A percentile compares a stretch with the other conserved stretches of the same genome.
Evolutionary conservation across 1,139 yeast genomes (phyloP).

Genomic region (Diutina pseudorugosa): DNA sequence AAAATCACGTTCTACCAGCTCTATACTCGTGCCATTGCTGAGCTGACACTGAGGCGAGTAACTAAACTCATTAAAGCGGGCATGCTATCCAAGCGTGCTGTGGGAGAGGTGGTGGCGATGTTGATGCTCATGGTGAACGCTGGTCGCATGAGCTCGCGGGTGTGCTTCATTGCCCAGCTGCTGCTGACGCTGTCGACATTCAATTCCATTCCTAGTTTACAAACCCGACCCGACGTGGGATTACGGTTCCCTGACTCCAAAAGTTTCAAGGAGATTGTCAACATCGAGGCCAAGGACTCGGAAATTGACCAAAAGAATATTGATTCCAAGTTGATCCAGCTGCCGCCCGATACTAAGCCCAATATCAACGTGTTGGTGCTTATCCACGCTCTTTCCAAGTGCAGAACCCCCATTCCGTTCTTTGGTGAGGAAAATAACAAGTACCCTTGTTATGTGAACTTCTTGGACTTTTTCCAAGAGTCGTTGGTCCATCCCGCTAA

Average conservation of each 20-base stretch:
- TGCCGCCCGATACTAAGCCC: conserved; percentile 6
- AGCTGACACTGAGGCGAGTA: conserved; percentile 32
- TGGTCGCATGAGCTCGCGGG: conserved; percentile 90
- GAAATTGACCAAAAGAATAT: conserved; percentile 6
- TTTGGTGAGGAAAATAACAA: conserved; percentile 11
- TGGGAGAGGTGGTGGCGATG: conserved; percentile 65
- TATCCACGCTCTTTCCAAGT: conserved; percentile 54
- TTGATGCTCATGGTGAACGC: conserved; percentile 80
- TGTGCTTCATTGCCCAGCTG: conserved; percentile 92
- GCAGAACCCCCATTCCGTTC: conserved; percentile 36
- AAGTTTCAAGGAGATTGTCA: conserved; percentile 21
- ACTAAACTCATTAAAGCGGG: conserved; percentile 61
- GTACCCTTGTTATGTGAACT: conserved; percentile 8
- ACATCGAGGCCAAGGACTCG: conserved; percentile 15
- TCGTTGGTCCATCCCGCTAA: conserved; percentile 40
- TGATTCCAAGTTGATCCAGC: conserved; percentile 14
- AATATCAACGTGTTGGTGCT: conserved; percentile 11
- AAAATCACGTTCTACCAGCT: conserved; percentile 70
- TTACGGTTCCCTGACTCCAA: conserved; percentile 28
- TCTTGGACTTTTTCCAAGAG: conserved; percentile 58
- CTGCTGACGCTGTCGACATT: conserved; percentile 84
- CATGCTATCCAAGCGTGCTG: conserved; percentile 13
- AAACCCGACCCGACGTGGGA: conserved; percentile 41
- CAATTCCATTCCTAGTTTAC: conserved; percentile 86
- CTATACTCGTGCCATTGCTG: conserved; percentile 70